phyloP scores from a whole-genome alignment of 1,284 basidiomycete species.

The Lignosus rhinocerotis region DNA sequence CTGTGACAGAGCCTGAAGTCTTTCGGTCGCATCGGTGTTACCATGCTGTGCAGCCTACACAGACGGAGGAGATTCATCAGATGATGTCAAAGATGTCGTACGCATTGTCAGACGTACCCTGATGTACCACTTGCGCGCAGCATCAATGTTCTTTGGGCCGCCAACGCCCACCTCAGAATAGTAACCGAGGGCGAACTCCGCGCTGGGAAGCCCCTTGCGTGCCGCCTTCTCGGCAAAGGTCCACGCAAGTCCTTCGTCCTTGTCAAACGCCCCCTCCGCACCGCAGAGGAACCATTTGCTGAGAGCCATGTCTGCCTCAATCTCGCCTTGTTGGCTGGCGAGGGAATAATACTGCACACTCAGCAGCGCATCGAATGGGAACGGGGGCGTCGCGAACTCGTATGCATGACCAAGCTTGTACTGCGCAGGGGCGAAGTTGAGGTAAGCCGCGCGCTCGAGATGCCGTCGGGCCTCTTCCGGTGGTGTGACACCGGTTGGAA shows the following conservation, averaged over 20 bases:
- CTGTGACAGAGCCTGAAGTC: slow-evolving; percentile 68
- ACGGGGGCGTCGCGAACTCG: slow-evolving; percentile 87
- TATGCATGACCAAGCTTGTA: slow-evolving; percentile 93
- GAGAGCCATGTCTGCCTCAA: slow-evolving; percentile 94
- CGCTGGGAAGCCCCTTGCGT: slow-evolving; percentile 73
- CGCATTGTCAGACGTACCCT: slow-evolving; percentile 37
- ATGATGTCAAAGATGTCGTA: not conserved
- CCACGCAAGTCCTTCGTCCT: slow-evolving; percentile 85
- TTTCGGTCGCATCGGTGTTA: slow-evolving; percentile 79
- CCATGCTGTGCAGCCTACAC: slow-evolving; percentile 74
- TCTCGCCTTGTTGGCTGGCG: slow-evolving; percentile 84
- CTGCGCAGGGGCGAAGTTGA: slow-evolving; percentile 87
- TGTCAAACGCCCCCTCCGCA: slow-evolving; percentile 78
- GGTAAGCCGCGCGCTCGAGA: slow-evolving; percentile 83
- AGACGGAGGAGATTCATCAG: not conserved
- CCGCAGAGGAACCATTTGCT: slow-evolving; percentile 96
- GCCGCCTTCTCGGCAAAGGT: slow-evolving; percentile 94
- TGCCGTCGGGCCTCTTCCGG: slow-evolving; percentile 52
- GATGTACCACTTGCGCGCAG: slow-evolving; percentile 72
- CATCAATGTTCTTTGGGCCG: slow-evolving; percentile 61
- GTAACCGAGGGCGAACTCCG: slow-evolving; percentile 95
- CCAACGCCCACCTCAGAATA: slow-evolving; percentile 85
- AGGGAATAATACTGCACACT: slow-evolving; percentile 91
- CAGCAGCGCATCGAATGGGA: slow-evolving; percentile 86
- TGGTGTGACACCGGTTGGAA: slow-evolving; percentile 43